These are phyloP conservation scores for Gossypium raimondii DNA, from an alignment of 345 rosid species.

Conservation along the genomic window DNA sequence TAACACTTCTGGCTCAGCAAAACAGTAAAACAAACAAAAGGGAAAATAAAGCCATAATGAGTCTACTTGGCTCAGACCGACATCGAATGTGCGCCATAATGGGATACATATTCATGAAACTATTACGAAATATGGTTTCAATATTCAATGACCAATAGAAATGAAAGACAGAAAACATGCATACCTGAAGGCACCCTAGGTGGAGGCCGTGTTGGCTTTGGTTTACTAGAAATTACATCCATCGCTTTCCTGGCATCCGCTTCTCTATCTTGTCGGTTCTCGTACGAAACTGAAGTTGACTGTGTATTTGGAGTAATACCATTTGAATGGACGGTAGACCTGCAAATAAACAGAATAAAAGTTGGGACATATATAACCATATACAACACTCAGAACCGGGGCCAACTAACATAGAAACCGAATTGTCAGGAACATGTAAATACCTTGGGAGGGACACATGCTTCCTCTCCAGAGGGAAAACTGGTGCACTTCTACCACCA, in stretches of 20 bases:
- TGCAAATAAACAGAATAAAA: slow-evolving; percentile 19
- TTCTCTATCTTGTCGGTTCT: slow-evolving; percentile 38
- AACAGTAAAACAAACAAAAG: not conserved
- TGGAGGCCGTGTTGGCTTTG: slow-evolving; percentile 62
- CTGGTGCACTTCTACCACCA: slow-evolving; percentile 74
- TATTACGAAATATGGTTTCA: not conserved
- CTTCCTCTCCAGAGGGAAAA: slow-evolving; percentile 79
- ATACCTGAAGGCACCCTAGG: slow-evolving; percentile 75
- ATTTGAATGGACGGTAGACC: slow-evolving; percentile 50
- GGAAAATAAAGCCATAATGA: not conserved
- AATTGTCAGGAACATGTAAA: not conserved
- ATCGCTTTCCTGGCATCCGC: slow-evolving; percentile 42
- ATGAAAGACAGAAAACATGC: not conserved
- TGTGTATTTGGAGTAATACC: slow-evolving; percentile 40
- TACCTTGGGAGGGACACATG: slow-evolving; percentile 63
- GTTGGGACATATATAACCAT: not conserved
- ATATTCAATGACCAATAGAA: not conserved
- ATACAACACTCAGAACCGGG: not conserved
- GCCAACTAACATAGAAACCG: not conserved
- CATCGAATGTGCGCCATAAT: too few relatives aligned
- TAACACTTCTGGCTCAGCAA: not conserved
- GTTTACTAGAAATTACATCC: slow-evolving; percentile 39
- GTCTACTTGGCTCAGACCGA: not conserved
- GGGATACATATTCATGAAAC: not conserved
- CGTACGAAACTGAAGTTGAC: slow-evolving; percentile 33